Conservation (phyloP, 768 basidiomycete genomes). For the Lentinula guzmanii region DNA sequence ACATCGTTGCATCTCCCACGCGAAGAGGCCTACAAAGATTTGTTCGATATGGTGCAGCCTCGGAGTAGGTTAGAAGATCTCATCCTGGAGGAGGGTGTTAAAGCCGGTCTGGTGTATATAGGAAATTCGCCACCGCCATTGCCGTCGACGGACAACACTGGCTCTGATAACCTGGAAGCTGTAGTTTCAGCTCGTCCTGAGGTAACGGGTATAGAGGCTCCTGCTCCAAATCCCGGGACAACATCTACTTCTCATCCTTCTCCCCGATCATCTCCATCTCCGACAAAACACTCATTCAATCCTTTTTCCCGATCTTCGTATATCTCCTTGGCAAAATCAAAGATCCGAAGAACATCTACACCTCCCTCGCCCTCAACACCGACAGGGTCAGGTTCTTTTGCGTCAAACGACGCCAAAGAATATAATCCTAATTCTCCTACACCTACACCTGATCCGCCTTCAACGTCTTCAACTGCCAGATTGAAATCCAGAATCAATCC, state of each 20-base stretch:
- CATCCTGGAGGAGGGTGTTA: conserved; percentile 37
- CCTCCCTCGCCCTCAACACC: neutral
- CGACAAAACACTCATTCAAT: conserved; percentile 3
- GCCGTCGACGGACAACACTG: neutral
- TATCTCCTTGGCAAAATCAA: conserved; percentile 5
- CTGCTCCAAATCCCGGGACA: neutral
- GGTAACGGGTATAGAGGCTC: neutral
- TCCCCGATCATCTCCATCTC: neutral
- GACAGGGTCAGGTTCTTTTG: neutral
- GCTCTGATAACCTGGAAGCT: neutral
- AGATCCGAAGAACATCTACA: neutral
- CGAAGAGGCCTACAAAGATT: conserved; percentile 70
- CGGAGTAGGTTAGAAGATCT: conserved; percentile 71
- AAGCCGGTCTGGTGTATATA: conserved; percentile 20
- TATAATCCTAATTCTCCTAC: neutral
- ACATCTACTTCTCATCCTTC: neutral
- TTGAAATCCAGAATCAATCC: conserved; percentile 12
- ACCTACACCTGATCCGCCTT: neutral
- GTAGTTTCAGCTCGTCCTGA: neutral
- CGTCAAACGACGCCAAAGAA: neutral
- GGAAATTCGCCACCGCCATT: neutral
- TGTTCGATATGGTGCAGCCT: conserved; percentile 76
- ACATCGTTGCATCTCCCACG: conserved; percentile 69
- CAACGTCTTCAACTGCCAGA: neutral
- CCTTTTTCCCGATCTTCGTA: conserved; percentile 3